Evolutionary conservation across 2,329 filamentous ascomycete genomes (phyloP).

Genomic region (Ophiostoma angusticollis): DNA sequence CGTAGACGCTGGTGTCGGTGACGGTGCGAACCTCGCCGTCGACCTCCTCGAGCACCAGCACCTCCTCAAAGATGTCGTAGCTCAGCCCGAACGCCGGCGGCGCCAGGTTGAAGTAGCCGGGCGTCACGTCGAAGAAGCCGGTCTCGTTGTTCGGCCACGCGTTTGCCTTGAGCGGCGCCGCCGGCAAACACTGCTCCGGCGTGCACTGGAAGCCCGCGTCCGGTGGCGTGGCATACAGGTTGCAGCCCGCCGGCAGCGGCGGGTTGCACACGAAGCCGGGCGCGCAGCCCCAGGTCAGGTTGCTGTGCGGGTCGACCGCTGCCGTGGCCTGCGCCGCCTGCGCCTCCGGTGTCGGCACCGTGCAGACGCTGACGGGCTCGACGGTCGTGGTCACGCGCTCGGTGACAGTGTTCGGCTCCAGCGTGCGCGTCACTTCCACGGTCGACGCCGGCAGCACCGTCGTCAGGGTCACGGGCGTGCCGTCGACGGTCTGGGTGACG

Average conservation of each 20-base stretch:
- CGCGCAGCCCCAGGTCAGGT: constrained; percentile 40
- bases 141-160: constrained; percentile 34
- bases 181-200: constrained; percentile 29
- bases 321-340: constrained; percentile 11
- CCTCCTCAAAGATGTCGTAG: constrained; percentile 45
- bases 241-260: constrained; percentile 35
- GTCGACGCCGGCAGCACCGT: constrained; percentile 10
- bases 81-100: constrained; percentile 49
- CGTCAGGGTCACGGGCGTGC: constrained; percentile 6
- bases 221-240: constrained; percentile 36
- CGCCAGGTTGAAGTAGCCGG: constrained; percentile 53
- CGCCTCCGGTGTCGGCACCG: constrained; percentile 30
- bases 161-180: constrained; percentile 25
- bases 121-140: constrained; percentile 36
- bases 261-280: constrained; percentile 41
- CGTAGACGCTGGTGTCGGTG: constrained; percentile 41
- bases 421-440: constrained; percentile 1
- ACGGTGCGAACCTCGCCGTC: constrained; percentile 19
- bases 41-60: constrained; percentile 25
- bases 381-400: background rate
- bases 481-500: background rate
- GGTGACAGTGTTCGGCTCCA: constrained; percentile 9
- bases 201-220: constrained; percentile 36
- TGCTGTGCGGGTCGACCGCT: constrained; percentile 23
- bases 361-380: constrained; percentile 27